Evolutionary conservation across 768 basidiomycete species (phyloP).

Genomic region (Kwoniella bestiolae): DNA sequence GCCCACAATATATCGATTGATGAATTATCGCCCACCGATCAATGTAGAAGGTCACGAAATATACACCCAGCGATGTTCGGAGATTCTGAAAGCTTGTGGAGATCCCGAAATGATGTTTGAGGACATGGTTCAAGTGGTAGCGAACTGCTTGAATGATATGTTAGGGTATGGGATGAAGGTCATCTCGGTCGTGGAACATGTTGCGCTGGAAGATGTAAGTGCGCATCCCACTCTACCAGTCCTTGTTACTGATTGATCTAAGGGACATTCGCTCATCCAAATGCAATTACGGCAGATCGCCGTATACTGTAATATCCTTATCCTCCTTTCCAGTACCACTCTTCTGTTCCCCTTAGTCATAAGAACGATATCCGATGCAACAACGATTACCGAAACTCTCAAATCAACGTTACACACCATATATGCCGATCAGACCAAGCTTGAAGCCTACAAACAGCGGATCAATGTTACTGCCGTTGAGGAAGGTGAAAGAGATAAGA

Average conservation of each 20-base stretch:
- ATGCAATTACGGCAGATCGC: constrained; percentile 12
- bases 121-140: constrained; percentile 26
- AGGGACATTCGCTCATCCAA: not conserved
- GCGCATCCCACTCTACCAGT: not conserved
- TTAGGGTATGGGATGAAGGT: not conserved
- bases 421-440: not conserved
- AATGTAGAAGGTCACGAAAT: constrained; percentile 1
- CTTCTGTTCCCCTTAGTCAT: constrained; percentile 18
- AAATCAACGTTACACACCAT: constrained; percentile 1
- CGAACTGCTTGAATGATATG: constrained; percentile 3
- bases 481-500: not conserved
- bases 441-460: not conserved
- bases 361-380: not conserved
- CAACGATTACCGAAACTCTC: constrained; percentile 3
- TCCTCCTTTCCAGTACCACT: constrained; percentile 5
- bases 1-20: constrained; percentile 38
- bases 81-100: constrained; percentile 34
- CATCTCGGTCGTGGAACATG: not conserved
- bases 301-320: constrained; percentile 11
- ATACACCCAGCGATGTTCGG: constrained; percentile 30
- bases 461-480: not conserved
- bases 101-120: constrained; percentile 15
- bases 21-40: constrained; percentile 20
- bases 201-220: constrained; percentile 16
- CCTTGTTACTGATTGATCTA: not conserved